Percentiles rank a stretch among this genome's conserved stretches.
These are phyloP conservation scores for Oxytropis ochrocephala DNA, from an alignment of 306 rosid genomes.

Conservation along the genomic window DNA sequence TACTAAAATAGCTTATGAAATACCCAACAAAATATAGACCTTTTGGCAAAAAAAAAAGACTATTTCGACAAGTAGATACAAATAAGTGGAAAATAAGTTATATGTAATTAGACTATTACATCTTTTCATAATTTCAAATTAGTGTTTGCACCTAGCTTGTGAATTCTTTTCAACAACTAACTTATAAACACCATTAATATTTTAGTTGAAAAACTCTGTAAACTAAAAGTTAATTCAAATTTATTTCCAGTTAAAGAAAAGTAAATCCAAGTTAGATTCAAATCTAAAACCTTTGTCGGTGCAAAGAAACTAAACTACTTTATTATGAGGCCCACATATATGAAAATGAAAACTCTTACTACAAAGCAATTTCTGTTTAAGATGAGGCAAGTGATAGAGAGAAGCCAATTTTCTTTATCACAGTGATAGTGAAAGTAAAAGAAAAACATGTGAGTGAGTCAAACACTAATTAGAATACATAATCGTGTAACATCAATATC, in stretches of 20 bases:
- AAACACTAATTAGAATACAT: slow-evolving; percentile 8
- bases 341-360: not conserved
- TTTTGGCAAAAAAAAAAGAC: no score
- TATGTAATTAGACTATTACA: not conserved
- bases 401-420: not conserved
- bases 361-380: slow-evolving; percentile 6
- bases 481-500: slow-evolving; percentile 8
- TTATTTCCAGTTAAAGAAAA: no score
- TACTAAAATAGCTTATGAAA: not conserved
- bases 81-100: not conserved
- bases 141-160: no score
- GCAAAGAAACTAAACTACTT: not conserved
- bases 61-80: not conserved
- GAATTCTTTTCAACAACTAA: no score
- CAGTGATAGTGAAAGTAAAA: not conserved
- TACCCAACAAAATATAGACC: not conserved
- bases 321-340: not conserved
- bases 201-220: no score
- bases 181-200: no score
- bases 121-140: not conserved
- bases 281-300: not conserved
- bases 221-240: no score
- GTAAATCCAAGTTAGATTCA: no score
- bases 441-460: slow-evolving; percentile 13
- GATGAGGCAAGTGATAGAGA: slow-evolving; percentile 11